Conservation (phyloP, 108 stramenopile genomes). For the Pseudonitzschia multiseries region DNA sequence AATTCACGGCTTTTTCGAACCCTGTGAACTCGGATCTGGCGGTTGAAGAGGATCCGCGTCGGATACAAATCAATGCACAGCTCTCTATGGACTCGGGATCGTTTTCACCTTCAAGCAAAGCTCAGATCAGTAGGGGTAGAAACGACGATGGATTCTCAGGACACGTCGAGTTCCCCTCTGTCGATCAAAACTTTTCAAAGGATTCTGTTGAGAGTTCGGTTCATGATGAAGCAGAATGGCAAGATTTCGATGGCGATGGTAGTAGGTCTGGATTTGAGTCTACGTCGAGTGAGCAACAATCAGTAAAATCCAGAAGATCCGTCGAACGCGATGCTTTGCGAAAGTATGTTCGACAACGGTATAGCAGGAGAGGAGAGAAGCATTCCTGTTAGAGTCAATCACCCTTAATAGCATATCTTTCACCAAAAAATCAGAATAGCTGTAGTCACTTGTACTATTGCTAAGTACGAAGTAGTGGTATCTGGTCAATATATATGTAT, state of each 20-base stretch:
- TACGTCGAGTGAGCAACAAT: conserved; percentile 15
- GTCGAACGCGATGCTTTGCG: conserved; percentile 54
- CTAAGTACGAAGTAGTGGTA: no score
- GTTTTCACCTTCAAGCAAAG: conserved; percentile 12
- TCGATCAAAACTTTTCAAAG: conserved; percentile 7
- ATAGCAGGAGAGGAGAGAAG: conserved; percentile 21
- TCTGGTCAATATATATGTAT: no score
- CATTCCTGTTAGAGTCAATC: background rate
- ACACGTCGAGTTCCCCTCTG: conserved; percentile 1
- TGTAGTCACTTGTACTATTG: no score
- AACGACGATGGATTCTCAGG: conserved; percentile 3
- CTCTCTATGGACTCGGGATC: conserved; percentile 20
- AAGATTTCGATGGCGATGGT: conserved; percentile 29
- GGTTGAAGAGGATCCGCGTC: conserved; percentile 8
- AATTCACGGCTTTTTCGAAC: conserved; percentile 7
- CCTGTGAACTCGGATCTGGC: background rate
- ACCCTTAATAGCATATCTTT: background rate
- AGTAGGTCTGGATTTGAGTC: conserved; percentile 32
- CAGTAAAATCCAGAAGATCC: conserved; percentile 27
- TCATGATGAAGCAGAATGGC: conserved; percentile 14
- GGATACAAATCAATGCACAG: background rate
- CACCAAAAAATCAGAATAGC: no score
- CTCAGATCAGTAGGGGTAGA: background rate
- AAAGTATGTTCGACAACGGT: conserved; percentile 59
- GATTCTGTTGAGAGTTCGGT: conserved; percentile 1